Conservation (phyloP, 2,329 filamentous ascomycete genomes). For the Hypocreales sp. region DNA sequence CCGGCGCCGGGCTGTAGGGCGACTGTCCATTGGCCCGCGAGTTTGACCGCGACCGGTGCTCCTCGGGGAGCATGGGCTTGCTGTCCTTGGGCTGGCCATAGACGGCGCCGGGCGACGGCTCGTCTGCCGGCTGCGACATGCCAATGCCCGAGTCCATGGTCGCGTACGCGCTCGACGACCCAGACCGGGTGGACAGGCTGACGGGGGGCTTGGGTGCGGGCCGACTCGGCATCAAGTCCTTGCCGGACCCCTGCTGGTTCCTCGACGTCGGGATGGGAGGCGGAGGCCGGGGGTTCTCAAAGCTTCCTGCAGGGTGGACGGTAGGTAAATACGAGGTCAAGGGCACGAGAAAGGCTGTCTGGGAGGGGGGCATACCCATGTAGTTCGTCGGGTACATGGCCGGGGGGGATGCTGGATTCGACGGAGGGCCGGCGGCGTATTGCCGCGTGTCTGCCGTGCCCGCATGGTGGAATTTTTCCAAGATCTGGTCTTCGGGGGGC, state of each 20-base stretch:
- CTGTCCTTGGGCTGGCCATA: slow-evolving; percentile 36
- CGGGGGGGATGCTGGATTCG: slow-evolving; percentile 34
- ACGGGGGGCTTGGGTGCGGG: slow-evolving; percentile 79
- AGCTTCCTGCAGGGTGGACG: slow-evolving; percentile 46
- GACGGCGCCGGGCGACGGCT: slow-evolving; percentile 28
- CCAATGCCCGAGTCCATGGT: slow-evolving; percentile 49
- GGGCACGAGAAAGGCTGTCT: slow-evolving; percentile 36
- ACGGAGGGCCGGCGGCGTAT: slow-evolving; percentile 22
- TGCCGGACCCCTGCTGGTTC: slow-evolving; percentile 24
- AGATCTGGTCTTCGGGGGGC: slow-evolving; percentile 69
- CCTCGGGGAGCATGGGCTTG: slow-evolving; percentile 46
- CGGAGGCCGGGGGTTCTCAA: slow-evolving; percentile 88
- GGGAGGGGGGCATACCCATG: slow-evolving; percentile 53
- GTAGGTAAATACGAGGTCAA: not conserved
- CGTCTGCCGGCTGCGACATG: slow-evolving; percentile 42
- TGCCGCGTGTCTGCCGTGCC: slow-evolving; percentile 40
- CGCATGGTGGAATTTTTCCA: slow-evolving; percentile 92
- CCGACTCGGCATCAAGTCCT: slow-evolving; percentile 57
- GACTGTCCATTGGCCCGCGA: slow-evolving; percentile 42
- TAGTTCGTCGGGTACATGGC: slow-evolving; percentile 38
- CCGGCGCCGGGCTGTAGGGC: slow-evolving; percentile 31
- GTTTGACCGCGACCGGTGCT: slow-evolving; percentile 53
- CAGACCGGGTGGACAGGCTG: slow-evolving; percentile 39
- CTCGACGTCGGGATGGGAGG: slow-evolving; percentile 63
- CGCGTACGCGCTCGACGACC: slow-evolving; percentile 32